Evolutionary conservation across 805 yeast species (phyloP).

Genomic region (Kregervanrija fluxuum): DNA sequence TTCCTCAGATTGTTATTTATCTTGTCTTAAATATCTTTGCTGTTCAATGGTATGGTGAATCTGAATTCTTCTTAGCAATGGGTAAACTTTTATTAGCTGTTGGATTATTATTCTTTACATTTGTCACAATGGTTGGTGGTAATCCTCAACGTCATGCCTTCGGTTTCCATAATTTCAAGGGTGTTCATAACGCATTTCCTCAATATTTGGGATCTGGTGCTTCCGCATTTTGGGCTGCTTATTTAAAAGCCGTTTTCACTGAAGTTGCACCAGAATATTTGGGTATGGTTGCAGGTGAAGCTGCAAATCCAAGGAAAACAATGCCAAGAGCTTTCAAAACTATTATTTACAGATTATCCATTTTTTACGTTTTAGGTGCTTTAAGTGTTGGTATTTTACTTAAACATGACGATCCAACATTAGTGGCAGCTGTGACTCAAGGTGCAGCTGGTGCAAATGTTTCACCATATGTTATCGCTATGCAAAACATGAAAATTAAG

Average conservation of each 20-base stretch:
- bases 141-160: conserved; percentile 54
- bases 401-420: conserved; percentile 57
- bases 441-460: conserved; percentile 72
- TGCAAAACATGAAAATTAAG: conserved; percentile 59
- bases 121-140: conserved; percentile 82
- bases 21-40: conserved; percentile 63
- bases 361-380: conserved; percentile 68
- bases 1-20: conserved; percentile 58
- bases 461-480: conserved; percentile 79
- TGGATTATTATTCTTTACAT: conserved; percentile 71
- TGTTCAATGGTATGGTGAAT: conserved; percentile 70
- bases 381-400: conserved; percentile 73
- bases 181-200: conserved; percentile 38
- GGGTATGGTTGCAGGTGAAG: conserved; percentile 83
- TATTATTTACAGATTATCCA: conserved; percentile 59
- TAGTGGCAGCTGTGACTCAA: conserved; percentile 49
- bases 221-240: conserved; percentile 63
- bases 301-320: conserved; percentile 45
- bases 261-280: conserved; percentile 80
- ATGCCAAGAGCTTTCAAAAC: conserved; percentile 76
- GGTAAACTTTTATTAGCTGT: conserved; percentile 67
- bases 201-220: conserved; percentile 46
- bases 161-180: conserved; percentile 23
- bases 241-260: conserved; percentile 68
- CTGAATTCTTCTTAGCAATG: conserved; percentile 72